These are phyloP conservation scores for Gomphus bonarii DNA, from an alignment of 1,284 basidiomycete species.

Conservation along the genomic window DNA sequence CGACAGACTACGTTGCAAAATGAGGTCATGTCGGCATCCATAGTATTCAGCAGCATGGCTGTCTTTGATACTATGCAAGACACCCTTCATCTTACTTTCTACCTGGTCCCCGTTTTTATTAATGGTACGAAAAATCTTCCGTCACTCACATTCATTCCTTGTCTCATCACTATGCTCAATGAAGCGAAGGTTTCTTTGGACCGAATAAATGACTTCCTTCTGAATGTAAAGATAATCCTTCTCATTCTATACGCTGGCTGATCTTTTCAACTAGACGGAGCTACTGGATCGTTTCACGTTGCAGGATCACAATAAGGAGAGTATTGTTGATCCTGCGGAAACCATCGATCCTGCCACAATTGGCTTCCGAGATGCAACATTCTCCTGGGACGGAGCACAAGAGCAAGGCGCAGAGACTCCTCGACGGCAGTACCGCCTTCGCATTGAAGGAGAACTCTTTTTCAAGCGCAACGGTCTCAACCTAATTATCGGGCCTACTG, in stretches of 20 bases:
- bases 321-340: not conserved
- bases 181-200: constrained; percentile 24
- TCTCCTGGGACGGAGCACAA: constrained; percentile 16
- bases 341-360: constrained; percentile 11
- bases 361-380: constrained; percentile 20
- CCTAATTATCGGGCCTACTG: constrained; percentile 54
- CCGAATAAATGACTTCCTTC: constrained; percentile 27
- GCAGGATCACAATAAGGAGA: constrained; percentile 12
- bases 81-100: constrained; percentile 10
- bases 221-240: constrained; percentile 15
- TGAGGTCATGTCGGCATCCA: constrained; percentile 11
- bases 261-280: constrained; percentile 21
- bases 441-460: constrained; percentile 38
- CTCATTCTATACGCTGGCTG: not conserved
- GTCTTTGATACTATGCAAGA: constrained; percentile 15
- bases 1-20: constrained; percentile 35
- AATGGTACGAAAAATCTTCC: constrained; percentile 10
- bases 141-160: not conserved
- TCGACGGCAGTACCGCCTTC: constrained; percentile 29
- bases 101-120: constrained; percentile 9
- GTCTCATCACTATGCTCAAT: not conserved
- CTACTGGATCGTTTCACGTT: constrained; percentile 25
- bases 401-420: not conserved
- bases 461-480: constrained; percentile 53
- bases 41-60: constrained; percentile 1